A percentile compares a stretch with the other conserved stretches of the same genome.
phyloP scores from a whole-genome alignment of 345 rosid genomes.

The Lumnitzera racemosa region DNA sequence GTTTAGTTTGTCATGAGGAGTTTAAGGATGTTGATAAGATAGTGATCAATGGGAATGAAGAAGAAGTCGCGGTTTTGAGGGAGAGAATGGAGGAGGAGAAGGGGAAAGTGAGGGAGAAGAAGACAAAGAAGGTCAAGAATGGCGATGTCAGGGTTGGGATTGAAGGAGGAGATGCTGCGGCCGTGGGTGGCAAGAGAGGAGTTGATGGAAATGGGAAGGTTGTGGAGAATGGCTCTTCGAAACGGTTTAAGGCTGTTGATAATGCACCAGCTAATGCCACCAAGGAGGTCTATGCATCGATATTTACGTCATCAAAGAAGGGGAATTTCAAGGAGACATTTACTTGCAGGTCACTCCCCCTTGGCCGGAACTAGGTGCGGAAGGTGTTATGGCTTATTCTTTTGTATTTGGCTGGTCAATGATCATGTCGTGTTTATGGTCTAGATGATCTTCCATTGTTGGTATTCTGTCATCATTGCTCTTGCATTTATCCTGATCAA shows the following conservation, averaged over 20 bases:
- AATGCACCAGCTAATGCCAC: slow-evolving; percentile 70
- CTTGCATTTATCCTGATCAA: too few species aligned
- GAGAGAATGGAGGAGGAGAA: slow-evolving; percentile 70
- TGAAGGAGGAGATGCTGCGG: slow-evolving; percentile 22
- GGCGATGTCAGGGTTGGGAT: slow-evolving; percentile 18
- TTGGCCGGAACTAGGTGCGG: slow-evolving; percentile 64
- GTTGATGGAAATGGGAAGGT: slow-evolving; percentile 38
- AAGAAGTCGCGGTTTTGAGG: slow-evolving; percentile 57
- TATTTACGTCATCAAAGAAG: slow-evolving; percentile 79
- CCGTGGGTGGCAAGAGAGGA: slow-evolving; percentile 25
- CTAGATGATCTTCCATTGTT: too few species aligned
- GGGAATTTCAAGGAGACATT: slow-evolving; percentile 66
- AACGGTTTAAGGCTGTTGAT: slow-evolving; percentile 60
- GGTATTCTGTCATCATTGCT: too few species aligned
- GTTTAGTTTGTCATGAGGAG: slow-evolving; percentile 82
- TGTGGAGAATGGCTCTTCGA: slow-evolving; percentile 24
- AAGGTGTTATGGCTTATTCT: neutral
- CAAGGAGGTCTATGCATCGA: slow-evolving; percentile 80
- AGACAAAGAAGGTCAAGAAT: slow-evolving; percentile 48
- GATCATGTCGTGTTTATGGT: too few species aligned
- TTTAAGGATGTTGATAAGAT: slow-evolving; percentile 57
- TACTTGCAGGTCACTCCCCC: slow-evolving; percentile 75
- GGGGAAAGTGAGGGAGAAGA: slow-evolving; percentile 52
- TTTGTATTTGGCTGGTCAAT: too few species aligned
- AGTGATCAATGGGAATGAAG: slow-evolving; percentile 80